A percentile compares a stretch with the other conserved stretches of the same genome.
These are phyloP conservation scores for Diaporthe sp. DNA, from an alignment of 2,329 filamentous ascomycete genomes.

Conservation along the genomic window DNA sequence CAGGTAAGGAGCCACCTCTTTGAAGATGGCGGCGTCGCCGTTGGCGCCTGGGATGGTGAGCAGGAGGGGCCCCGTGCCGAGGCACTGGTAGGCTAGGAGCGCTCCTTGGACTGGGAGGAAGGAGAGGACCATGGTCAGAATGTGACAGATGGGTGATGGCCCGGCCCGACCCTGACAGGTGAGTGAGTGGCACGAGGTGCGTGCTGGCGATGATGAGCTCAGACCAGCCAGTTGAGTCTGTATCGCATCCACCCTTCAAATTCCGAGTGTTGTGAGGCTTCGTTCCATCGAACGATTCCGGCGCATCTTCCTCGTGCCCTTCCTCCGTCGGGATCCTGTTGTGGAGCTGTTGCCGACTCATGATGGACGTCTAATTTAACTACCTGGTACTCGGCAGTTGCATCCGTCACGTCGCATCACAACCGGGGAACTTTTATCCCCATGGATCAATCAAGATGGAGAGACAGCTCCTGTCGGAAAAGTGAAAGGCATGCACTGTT, in stretches of 20 bases:
- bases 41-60: slow-evolving; percentile 49
- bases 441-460: neutral
- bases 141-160: neutral
- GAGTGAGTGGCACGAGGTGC: neutral
- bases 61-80: slow-evolving; percentile 47
- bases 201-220: neutral
- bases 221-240: neutral
- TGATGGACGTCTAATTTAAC: slow-evolving; percentile 17
- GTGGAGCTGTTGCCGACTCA: slow-evolving; percentile 17
- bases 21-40: slow-evolving; percentile 45
- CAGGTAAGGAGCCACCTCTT: slow-evolving; percentile 42
- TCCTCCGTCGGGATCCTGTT: neutral
- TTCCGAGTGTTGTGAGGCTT: neutral
- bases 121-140: neutral
- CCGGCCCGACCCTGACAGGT: neutral
- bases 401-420: slow-evolving; percentile 13
- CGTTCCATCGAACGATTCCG: neutral
- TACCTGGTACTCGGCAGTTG: neutral
- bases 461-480: neutral
- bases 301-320: neutral
- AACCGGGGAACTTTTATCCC: neutral
- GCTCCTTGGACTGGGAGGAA: slow-evolving; percentile 33
- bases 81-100: slow-evolving; percentile 46
- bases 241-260: neutral
- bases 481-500: neutral